These are phyloP conservation scores for Hygrocybe punicea DNA, from an alignment of 768 basidiomycete genomes.

Conservation along the genomic window DNA sequence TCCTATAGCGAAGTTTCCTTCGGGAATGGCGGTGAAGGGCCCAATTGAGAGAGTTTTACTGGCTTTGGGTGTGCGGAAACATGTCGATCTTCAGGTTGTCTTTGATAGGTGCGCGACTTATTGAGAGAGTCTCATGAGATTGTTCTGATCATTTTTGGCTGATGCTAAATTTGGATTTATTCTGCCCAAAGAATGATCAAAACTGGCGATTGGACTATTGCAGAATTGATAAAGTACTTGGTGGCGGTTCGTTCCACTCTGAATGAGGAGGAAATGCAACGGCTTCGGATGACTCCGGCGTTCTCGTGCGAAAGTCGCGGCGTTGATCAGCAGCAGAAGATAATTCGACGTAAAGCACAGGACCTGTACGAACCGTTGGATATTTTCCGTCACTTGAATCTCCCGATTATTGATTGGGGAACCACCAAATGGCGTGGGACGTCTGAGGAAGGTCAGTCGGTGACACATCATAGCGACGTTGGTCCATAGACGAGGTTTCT, in stretches of 20 bases:
- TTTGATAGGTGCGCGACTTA: too few species aligned
- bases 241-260: conserved; percentile 68
- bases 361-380: conserved; percentile 85
- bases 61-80: conserved; percentile 79
- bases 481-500: not conserved
- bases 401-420: conserved; percentile 90
- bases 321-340: conserved; percentile 30
- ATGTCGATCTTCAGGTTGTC: conserved; percentile 90
- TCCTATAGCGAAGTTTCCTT: conserved; percentile 71
- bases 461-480: not conserved
- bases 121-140: too few species aligned
- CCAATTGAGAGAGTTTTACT: conserved; percentile 66
- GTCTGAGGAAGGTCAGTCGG: conserved; percentile 76
- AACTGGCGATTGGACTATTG: conserved; percentile 85
- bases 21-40: conserved; percentile 60
- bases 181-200: conserved; percentile 65
- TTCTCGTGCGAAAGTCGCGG: conserved; percentile 58
- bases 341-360: conserved; percentile 54
- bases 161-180: not conserved
- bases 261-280: conserved; percentile 46
- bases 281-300: conserved; percentile 65
- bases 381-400: conserved; percentile 61
- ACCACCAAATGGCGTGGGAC: conserved; percentile 72
- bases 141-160: not conserved
- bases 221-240: conserved; percentile 83